Evolutionary conservation across 495 filamentous ascomycete species (phyloP).

Genomic region (Aspergillus nidulans): DNA sequence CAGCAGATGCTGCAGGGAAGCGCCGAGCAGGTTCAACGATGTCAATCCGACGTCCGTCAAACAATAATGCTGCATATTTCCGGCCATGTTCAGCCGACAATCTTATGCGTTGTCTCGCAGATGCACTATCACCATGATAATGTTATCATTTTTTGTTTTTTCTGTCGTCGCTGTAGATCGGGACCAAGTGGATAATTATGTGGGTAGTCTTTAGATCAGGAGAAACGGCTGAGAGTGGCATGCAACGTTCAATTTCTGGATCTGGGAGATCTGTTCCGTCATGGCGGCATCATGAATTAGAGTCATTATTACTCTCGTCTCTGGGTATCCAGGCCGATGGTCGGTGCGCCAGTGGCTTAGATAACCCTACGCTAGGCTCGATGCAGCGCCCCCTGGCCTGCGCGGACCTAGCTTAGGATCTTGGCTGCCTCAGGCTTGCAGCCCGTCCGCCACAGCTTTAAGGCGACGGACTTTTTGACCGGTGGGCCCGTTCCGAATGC

Average conservation of each 20-base stretch:
- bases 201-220: too few species aligned
- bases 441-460: constrained; percentile 16
- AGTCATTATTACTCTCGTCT: neutral
- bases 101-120: constrained; percentile 16
- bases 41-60: constrained; percentile 17
- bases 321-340: neutral
- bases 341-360: constrained; percentile 14
- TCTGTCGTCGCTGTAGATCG: neutral
- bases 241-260: neutral
- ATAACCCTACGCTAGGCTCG: constrained; percentile 6
- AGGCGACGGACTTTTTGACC: constrained; percentile 18
- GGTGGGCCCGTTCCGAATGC: constrained; percentile 24
- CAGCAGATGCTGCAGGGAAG: constrained; percentile 1
- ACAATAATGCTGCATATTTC: constrained; percentile 20
- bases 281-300: constrained; percentile 4
- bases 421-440: neutral
- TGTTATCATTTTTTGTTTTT: neutral
- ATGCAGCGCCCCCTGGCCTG: neutral
- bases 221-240: neutral
- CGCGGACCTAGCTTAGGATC: neutral
- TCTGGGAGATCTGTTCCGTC: neutral
- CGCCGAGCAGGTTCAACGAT: constrained; percentile 2
- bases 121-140: neutral
- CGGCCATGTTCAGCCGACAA: constrained; percentile 17
- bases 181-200: too few species aligned